Conservation (phyloP, 2,329 filamentous ascomycete species). For the Dothistroma septosporum region DNA sequence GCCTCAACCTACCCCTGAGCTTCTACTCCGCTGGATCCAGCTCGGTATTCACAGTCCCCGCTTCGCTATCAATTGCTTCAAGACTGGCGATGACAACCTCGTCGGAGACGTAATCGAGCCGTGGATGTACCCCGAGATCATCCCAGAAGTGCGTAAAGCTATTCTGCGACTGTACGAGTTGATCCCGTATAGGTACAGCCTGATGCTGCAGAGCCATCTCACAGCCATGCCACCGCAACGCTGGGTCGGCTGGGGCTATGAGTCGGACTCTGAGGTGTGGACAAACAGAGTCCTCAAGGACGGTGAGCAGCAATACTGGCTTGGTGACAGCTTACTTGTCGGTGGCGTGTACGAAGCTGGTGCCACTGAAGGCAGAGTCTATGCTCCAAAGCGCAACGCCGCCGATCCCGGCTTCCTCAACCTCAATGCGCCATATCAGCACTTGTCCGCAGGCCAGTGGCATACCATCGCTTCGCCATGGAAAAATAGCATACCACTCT, state of each 20-base stretch:
- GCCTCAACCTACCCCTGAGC: conserved; percentile 65
- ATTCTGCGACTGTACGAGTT: conserved; percentile 69
- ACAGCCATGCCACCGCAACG: conserved; percentile 61
- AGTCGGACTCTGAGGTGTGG: conserved; percentile 64
- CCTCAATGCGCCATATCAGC: conserved; percentile 57
- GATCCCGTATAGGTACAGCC: conserved; percentile 67
- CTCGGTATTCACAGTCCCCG: conserved; percentile 65
- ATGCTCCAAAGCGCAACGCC: conserved; percentile 52
- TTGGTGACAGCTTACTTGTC: conserved; percentile 62
- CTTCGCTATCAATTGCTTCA: conserved; percentile 76
- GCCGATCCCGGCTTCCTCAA: conserved; percentile 57
- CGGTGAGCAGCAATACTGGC: conserved; percentile 70
- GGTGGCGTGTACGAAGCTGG: conserved; percentile 64
- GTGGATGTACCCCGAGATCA: conserved; percentile 70
- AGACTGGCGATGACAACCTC: conserved; percentile 63
- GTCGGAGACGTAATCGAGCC: conserved; percentile 72
- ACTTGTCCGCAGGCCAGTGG: conserved; percentile 54
- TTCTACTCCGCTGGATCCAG: conserved; percentile 70
- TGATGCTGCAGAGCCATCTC: conserved; percentile 58
- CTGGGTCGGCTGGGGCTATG: conserved; percentile 72
- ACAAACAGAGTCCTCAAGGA: conserved; percentile 51
- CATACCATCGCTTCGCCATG: conserved; percentile 49
- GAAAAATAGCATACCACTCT: conserved; percentile 52
- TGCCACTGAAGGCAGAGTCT: conserved; percentile 52
- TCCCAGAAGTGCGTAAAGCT: conserved; percentile 57